Base-by-base conservation (phyloP, 2,329 filamentous ascomycete species). In the Apiospora marii region DNA sequence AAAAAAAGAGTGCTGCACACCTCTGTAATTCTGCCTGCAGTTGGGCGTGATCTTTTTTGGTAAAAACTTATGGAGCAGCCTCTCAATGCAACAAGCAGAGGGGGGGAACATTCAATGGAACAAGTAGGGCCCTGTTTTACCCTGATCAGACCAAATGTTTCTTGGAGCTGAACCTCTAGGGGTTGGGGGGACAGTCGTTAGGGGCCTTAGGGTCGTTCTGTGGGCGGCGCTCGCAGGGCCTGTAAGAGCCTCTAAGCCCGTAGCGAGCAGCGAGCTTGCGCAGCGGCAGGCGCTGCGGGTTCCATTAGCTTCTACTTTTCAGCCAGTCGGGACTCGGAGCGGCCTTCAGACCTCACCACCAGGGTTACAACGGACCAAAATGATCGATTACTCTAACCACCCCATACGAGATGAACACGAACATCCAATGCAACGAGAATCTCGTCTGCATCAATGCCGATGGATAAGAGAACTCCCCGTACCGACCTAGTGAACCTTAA, bases 341-440 rank as follows among this genome's bases (percentile, higher is more conserved):
- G 58, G 58, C 58, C 58, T 64, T 64, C 16, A 64, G 34, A 64
- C 58, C 58, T 64, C 34, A 64, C 58, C 58, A 64, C 58, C 34
- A 41, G 34, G 8, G 58, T 64, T 64, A 64, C 58, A 64, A 37
- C 34, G 58, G 41, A 64, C 58, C 58, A 41, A 41, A 41, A 24
- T 16, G 30, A 37, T 64, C 34, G 22, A 24, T 37, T 64, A 13
- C 22, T 64, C 19, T 64, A 22, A 58, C 58, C 58, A 64, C 58
- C 34, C 34, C 22, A 34, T 64, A 64, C n/a, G 22, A 64, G 34
- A 64, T 64, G 58, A 64, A 64, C 22, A 64, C 58, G 58, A 64
- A 41, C 34, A 41, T 41, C 53, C 58, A 64, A 64, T 64, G 22
- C 19, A 37, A 64, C 14, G 16, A 51, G n/a, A 49, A 8, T 44